Evolutionary conservation across 495 filamentous ascomycete species (phyloP).

Genomic region (Viridothelium virens): DNA sequence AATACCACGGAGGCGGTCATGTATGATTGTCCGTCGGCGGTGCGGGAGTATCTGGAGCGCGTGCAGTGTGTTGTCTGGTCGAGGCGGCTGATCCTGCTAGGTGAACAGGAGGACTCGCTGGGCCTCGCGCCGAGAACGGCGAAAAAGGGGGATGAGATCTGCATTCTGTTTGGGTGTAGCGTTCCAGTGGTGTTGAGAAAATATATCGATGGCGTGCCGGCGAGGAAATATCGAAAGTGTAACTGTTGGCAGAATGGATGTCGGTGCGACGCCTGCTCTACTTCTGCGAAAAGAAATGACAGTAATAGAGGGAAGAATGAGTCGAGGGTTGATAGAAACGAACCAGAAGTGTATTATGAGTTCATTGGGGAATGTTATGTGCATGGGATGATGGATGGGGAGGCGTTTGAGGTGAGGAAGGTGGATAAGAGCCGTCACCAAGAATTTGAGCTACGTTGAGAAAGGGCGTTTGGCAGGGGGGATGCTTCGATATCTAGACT

Average conservation of each 20-base stretch:
- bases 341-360: slow-evolving; percentile 11
- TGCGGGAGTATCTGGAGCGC: slow-evolving; percentile 14
- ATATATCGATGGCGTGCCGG: slow-evolving; percentile 8
- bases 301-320: not conserved
- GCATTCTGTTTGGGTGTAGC: slow-evolving; percentile 33
- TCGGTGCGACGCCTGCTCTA: not conserved
- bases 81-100: slow-evolving; percentile 14
- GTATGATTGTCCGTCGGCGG: slow-evolving; percentile 17
- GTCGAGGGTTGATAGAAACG: not conserved
- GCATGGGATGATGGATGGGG: slow-evolving; percentile 22
- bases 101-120: slow-evolving; percentile 11
- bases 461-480: not conserved
- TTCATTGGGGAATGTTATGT: slow-evolving; percentile 22
- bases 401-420: slow-evolving; percentile 13
- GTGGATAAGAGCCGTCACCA: not conserved
- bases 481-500: no score
- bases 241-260: not conserved
- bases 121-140: slow-evolving; percentile 16
- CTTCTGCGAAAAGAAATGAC: not conserved
- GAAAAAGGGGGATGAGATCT: slow-evolving; percentile 24
- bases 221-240: slow-evolving; percentile 9
- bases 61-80: slow-evolving; percentile 18
- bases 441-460: slow-evolving; percentile 2
- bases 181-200: slow-evolving; percentile 28
- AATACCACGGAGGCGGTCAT: slow-evolving; percentile 35